A percentile compares a stretch with the other conserved stretches of the same genome.
Conservation (phyloP, 768 basidiomycete genomes). For the Amanita rubescens region DNA sequence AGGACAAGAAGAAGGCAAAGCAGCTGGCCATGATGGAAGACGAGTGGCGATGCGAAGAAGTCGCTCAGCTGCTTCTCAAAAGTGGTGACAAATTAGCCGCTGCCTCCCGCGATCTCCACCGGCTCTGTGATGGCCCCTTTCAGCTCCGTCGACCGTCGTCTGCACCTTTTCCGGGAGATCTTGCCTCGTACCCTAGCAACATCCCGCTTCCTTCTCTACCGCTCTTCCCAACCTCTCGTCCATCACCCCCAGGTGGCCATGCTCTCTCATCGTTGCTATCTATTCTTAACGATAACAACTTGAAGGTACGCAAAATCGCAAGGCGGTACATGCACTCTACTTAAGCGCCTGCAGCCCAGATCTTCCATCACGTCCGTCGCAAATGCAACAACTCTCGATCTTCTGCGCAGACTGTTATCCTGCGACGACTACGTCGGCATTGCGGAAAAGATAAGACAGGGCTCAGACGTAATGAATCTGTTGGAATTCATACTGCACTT, state of each 20-base stretch:
- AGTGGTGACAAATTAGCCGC: conserved; percentile 62
- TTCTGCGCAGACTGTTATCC: too few relatives aligned
- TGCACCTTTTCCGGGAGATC: conserved; percentile 47
- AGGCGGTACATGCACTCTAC: too few relatives aligned
- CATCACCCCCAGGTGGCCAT: conserved; percentile 39
- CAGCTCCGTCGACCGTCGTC: conserved; percentile 52
- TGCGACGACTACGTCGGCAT: too few relatives aligned
- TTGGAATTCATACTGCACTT: too few relatives aligned
- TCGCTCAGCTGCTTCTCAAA: conserved; percentile 57
- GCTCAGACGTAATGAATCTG: too few relatives aligned
- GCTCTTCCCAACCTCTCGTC: conserved; percentile 35
- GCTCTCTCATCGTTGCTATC: too few relatives aligned
- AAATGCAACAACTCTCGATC: too few relatives aligned
- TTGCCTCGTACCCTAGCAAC: conserved; percentile 27
- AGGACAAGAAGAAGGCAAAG: conserved; percentile 34
- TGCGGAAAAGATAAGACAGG: too few relatives aligned
- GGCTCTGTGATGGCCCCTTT: conserved; percentile 22
- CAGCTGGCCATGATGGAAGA: conserved; percentile 37
- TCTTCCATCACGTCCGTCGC: too few relatives aligned
- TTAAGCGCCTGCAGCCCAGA: too few relatives aligned
- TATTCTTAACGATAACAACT: too few relatives aligned
- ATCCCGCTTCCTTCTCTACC: conserved; percentile 39
- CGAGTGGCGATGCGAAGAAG: conserved; percentile 60
- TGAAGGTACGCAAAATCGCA: too few relatives aligned
- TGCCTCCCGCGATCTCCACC: conserved; percentile 50